Conservation (phyloP, 352 stramenopile genomes). For the Blastocystis hominis region DNA sequence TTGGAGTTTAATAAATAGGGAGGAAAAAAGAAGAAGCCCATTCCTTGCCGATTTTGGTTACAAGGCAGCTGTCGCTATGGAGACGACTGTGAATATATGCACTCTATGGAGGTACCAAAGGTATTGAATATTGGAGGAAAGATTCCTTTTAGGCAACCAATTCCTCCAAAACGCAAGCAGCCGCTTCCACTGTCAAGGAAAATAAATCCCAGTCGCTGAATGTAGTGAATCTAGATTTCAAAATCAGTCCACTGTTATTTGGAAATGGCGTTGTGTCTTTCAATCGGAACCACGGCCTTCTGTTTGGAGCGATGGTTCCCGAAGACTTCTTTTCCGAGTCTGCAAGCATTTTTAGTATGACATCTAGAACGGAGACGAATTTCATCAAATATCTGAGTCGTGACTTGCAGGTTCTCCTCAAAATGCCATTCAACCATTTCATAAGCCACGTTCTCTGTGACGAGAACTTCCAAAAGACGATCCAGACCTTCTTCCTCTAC, state of each 20-base stretch:
- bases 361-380: background rate
- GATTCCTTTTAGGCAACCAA: background rate
- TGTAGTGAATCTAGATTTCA: background rate
- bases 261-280: conserved; percentile 48
- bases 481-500: conserved; percentile 49
- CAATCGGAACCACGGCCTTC: background rate
- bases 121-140: background rate
- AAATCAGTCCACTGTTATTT: conserved; percentile 28
- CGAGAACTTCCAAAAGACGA: background rate
- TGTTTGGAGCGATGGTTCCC: conserved; percentile 32
- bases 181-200: background rate
- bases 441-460: conserved; percentile 39
- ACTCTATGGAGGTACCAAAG: background rate
- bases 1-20: background rate
- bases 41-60: conserved; percentile 53
- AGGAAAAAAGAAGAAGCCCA: conserved; percentile 25
- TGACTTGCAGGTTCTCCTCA: conserved; percentile 22
- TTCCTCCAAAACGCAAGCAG: background rate
- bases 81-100: conserved; percentile 49
- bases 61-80: conserved; percentile 42
- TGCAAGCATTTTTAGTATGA: background rate
- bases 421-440: conserved; percentile 56
- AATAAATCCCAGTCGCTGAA: background rate
- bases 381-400: conserved; percentile 49
- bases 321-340: conserved; percentile 34